Conservation (phyloP, 805 yeast genomes). For the Lipomyces sp. region DNA sequence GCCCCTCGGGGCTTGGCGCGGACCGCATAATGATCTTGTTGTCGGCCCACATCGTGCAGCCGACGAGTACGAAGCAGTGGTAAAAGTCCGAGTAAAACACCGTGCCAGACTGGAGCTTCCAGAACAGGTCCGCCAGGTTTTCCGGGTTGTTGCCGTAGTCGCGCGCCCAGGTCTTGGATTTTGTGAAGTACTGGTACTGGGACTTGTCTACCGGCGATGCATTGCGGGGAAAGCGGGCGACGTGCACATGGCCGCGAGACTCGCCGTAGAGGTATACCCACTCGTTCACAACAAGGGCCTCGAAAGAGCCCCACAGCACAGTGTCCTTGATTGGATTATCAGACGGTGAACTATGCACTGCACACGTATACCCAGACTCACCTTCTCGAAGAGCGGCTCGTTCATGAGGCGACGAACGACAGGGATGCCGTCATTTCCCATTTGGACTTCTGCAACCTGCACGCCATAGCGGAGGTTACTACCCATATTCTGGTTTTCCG, state of each 20-base stretch:
- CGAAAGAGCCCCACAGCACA: conserved; percentile 23
- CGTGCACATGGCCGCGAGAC: conserved; percentile 14
- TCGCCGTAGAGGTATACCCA: conserved; percentile 23
- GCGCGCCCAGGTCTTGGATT: conserved; percentile 17
- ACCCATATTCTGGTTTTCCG: conserved; percentile 8
- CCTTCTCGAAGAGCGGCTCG: too few relatives aligned
- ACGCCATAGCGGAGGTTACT: conserved; percentile 21
- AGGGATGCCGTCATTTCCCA: conserved; percentile 15
- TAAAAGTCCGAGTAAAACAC: conserved; percentile 23
- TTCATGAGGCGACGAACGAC: conserved; percentile 20
- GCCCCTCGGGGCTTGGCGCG: conserved; percentile 27
- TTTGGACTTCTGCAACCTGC: conserved; percentile 15
- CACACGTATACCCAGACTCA: too few relatives aligned
- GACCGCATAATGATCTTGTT: conserved; percentile 27
- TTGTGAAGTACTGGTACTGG: conserved; percentile 23
- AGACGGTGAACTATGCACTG: too few relatives aligned
- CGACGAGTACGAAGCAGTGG: conserved; percentile 23
- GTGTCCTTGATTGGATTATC: conserved; percentile 1
- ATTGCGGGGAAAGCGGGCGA: conserved; percentile 21
- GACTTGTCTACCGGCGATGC: conserved; percentile 13
- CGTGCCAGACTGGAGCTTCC: conserved; percentile 28
- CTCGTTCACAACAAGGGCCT: conserved; percentile 14
- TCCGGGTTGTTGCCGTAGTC: conserved; percentile 12
- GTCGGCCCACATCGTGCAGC: conserved; percentile 28
- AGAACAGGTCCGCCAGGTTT: conserved; percentile 14